Base-by-base conservation (phyloP, 768 basidiomycete species). In the Tulasnella sp. region DNA sequence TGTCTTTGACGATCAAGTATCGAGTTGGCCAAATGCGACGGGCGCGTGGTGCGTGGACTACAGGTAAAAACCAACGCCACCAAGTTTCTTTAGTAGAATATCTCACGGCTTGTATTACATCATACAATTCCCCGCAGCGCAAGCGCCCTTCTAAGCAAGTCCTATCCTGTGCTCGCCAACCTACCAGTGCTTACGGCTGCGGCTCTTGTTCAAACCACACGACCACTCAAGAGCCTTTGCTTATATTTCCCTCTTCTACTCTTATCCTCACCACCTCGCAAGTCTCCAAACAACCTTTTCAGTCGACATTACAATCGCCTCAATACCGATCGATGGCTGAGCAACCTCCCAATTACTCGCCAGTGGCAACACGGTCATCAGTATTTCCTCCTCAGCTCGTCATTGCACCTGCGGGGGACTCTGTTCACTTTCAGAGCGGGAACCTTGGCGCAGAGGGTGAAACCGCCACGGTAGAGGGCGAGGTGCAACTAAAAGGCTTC, bases 371-470 rank as follows among this genome's bases (percentile, higher is more conserved):
- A 32, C 57, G 51, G n/a, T 77, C 76, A 20, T 77, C 78, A 35
- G n/a, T 39, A 23, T 48, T 42, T 44, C 40, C 70, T 37, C 40
- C 51, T 20, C 92, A 95, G 84, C 87, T 95, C 70, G 86, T 94
- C 79, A 91, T 96, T 79, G 86, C 91, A 16, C 94, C 95, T 0
- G 87, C 90, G 18, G 86, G 88, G 72, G 89, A 92, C 83, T 87
- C 90, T 29, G 86, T 92, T 77, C 89, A 90, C 83, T 96, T 96
- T 82, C 95, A 96, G 85, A 92, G 91, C 81, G 95, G 95, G 15
- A 93, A 89, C 83, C 86, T 96, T 10, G 95, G 95, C 73, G 92
- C 91, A 32, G 93, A 94, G 77, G 92, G 89, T 74, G 94, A 95
- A 83, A 88, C 87, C 79, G 93, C 94, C 18, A 91, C 93, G 11